Evolutionary conservation across 106 monocot species (phyloP), one percentile per base, ranked within the genome.

Genomic region (Vanilla planifolia): DNA sequence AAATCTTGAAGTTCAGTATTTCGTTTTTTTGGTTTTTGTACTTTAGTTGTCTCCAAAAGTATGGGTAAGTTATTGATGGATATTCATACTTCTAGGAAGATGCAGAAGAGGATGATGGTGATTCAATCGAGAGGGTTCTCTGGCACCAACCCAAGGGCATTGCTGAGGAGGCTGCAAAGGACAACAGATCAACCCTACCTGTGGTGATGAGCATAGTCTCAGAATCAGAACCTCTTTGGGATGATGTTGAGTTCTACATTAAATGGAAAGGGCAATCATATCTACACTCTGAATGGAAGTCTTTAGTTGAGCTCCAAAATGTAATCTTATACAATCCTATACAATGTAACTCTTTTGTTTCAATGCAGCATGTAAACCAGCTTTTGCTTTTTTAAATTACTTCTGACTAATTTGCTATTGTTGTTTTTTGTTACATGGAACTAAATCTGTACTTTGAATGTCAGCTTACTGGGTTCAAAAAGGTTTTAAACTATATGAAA

Each of bases 181-280:
- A 77, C 48, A 75, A 80, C 43, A 77, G 55, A 69, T 82, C 88
- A 37, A 43, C 68, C 28, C 72, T 68, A 20, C 98, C 98, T 69
- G 60, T 66, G 65, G 82, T 85, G 11, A 25, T 73, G 25, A 85
- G 65, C 57, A 55, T 59, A 24, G 48, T 56, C 4, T 48, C 56
- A 15, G 83, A 85, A 22, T 66, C 64, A 28, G 88, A 92, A 45
- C 55, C 76, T 64, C 74, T 82, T 16, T 99, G 98, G 98, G 73
- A 80, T 66, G 75, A 88, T n/a, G 59, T 88, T 7, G 98, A 98
- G 65, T 92, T 99, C 35, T 92, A 84, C 68, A 82, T 98, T 24
- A 99, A 99, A 69, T 83, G 91, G 88, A 99, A 99, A 80, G 88
- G 92, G 34, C 92, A 99, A 27, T 99, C 98, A 46, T 88, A 92